These are phyloP conservation scores for Leishmania major DNA, from an alignment of 208 protist species.

Conservation along the genomic window DNA sequence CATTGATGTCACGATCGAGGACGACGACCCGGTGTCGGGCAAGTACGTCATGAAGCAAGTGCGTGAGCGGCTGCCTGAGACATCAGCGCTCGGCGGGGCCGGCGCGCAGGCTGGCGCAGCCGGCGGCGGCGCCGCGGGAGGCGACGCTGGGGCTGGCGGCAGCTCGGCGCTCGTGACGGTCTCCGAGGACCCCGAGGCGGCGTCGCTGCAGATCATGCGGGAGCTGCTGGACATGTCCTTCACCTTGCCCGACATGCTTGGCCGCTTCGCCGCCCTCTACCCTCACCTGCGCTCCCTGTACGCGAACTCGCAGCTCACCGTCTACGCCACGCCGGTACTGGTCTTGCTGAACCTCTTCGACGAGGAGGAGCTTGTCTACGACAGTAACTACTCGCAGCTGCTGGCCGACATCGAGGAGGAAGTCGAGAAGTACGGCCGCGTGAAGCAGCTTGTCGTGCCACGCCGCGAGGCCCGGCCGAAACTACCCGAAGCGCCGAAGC, in stretches of 20 bases:
- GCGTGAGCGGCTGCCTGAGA: constrained; percentile 27
- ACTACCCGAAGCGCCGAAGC: constrained; percentile 56
- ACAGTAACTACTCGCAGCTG: constrained; percentile 69
- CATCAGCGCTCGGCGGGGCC: constrained; percentile 8
- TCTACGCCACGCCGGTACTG: constrained; percentile 82
- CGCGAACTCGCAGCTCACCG: constrained; percentile 60
- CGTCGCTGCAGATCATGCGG: constrained; percentile 66
- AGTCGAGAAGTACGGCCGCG: constrained; percentile 83
- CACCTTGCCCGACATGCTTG: constrained; percentile 56
- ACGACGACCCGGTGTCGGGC: constrained; percentile 76
- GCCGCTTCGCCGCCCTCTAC: constrained; percentile 60
- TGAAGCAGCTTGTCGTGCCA: constrained; percentile 81
- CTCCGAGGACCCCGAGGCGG: constrained; percentile 41
- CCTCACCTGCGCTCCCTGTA: constrained; percentile 78
- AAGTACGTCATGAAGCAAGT: constrained; percentile 50
- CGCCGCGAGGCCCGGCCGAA: constrained; percentile 64
- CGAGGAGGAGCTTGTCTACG: constrained; percentile 80
- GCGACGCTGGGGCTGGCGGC: constrained; percentile 8
- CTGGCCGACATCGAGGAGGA: constrained; percentile 79
- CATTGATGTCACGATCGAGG: constrained; percentile 75
- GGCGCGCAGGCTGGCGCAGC: neutral
- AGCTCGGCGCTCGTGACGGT: constrained; percentile 42
- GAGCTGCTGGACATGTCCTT: constrained; percentile 68
- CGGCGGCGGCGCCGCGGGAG: constrained; percentile 6
- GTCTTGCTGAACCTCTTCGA: constrained; percentile 89